Evolutionary conservation across 2,329 filamentous ascomycete genomes (phyloP).

Genomic region (Oidium heveae): DNA sequence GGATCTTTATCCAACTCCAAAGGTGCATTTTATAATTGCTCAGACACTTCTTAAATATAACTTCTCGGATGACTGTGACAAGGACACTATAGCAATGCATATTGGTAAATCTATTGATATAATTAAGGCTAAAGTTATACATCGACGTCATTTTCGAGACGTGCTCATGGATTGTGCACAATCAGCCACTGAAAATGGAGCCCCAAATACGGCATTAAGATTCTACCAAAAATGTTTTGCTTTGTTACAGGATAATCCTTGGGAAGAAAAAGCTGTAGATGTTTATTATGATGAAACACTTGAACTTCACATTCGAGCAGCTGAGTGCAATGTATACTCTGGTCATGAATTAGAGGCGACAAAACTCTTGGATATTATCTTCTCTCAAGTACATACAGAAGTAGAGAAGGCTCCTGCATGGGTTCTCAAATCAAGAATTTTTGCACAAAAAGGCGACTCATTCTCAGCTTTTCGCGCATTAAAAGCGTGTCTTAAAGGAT

Average conservation of each 20-base stretch:
- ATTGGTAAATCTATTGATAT: constrained; percentile 54
- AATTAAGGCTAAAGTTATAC: constrained; percentile 37
- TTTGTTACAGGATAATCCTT: constrained; percentile 57
- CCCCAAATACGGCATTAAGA: constrained; percentile 54
- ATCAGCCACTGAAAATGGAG: constrained; percentile 56
- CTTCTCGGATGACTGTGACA: constrained; percentile 29
- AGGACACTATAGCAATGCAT: constrained; percentile 56
- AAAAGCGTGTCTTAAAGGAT: constrained; percentile 41
- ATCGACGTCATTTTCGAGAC: constrained; percentile 37
- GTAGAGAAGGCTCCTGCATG: constrained; percentile 67
- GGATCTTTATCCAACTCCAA: constrained; percentile 39
- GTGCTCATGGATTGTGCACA: constrained; percentile 59
- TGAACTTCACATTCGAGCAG: constrained; percentile 50
- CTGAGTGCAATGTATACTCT: constrained; percentile 65
- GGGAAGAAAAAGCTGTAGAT: constrained; percentile 44
- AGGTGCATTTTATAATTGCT: constrained; percentile 82
- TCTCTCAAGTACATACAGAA: constrained; percentile 41
- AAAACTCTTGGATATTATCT: constrained; percentile 41
- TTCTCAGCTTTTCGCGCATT: constrained; percentile 42
- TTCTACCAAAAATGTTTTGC: constrained; percentile 56
- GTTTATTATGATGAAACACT: constrained; percentile 71
- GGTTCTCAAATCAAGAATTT: constrained; percentile 59
- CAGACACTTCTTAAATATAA: constrained; percentile 56
- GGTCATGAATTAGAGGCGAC: constrained; percentile 43
- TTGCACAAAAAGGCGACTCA: constrained; percentile 48